Percentiles rank a stretch among this genome's conserved stretches.
These are phyloP conservation scores for Rhexocercosporidium sp. DNA, from an alignment of 2,329 filamentous ascomycete genomes.

Conservation along the genomic window DNA sequence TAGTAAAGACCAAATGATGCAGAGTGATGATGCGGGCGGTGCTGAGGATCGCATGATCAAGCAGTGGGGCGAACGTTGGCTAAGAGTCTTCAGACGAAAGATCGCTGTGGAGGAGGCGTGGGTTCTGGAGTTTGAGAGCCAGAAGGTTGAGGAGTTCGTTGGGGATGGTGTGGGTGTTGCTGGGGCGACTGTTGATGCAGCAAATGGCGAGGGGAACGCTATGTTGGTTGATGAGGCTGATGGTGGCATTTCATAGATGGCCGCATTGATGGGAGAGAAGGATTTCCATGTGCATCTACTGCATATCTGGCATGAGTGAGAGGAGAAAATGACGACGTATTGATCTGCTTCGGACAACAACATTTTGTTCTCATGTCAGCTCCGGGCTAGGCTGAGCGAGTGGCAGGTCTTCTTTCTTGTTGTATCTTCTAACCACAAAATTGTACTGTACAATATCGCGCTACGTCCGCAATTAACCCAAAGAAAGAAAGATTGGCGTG, in stretches of 20 bases:
- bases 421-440: neutral
- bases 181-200: constrained; percentile 1
- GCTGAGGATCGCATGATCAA: constrained; percentile 69
- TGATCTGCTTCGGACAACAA: neutral
- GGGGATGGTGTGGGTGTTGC: neutral
- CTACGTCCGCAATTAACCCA: constrained; percentile 1
- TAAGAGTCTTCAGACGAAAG: constrained; percentile 81
- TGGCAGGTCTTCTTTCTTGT: neutral
- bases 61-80: constrained; percentile 86
- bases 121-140: constrained; percentile 47
- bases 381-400: too few species aligned
- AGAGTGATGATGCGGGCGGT: constrained; percentile 59
- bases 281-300: too few species aligned
- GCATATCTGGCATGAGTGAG: too few species aligned
- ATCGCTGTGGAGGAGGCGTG: constrained; percentile 84
- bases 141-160: constrained; percentile 22
- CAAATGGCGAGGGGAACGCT: constrained; percentile 12
- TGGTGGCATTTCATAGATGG: neutral
- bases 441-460: constrained; percentile 15
- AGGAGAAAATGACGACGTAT: neutral
- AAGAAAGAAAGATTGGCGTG: neutral
- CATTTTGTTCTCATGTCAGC: too few species aligned
- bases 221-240: constrained; percentile 3
- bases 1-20: constrained; percentile 76
- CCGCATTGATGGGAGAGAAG: neutral